phyloP scores from a whole-genome alignment of 768 basidiomycete genomes.

The Polyporus arcularius region DNA sequence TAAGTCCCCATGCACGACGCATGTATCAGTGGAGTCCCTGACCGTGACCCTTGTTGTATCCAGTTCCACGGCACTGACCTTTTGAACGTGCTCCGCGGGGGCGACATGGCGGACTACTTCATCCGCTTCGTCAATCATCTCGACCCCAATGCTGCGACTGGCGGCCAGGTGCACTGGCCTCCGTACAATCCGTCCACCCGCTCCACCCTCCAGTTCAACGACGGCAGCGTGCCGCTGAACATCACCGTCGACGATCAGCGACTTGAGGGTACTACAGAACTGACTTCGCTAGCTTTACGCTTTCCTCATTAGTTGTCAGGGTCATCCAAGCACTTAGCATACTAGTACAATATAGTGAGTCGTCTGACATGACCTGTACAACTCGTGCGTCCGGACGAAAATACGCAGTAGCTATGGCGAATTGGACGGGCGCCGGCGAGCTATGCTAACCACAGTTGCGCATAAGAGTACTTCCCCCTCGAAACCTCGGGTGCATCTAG shows the following conservation, averaged over 20 bases:
- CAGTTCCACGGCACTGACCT: constrained; percentile 49
- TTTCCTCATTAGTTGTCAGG: no score
- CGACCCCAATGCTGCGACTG: constrained; percentile 41
- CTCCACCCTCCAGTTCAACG: constrained; percentile 8
- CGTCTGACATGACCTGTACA: no score
- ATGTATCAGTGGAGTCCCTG: neutral
- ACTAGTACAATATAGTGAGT: no score
- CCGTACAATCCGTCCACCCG: constrained; percentile 6
- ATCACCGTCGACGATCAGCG: constrained; percentile 21
- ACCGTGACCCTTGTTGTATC: neutral
- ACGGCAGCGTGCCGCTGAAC: constrained; percentile 18
- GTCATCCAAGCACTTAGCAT: no score
- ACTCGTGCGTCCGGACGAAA: no score
- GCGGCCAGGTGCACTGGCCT: constrained; percentile 18
- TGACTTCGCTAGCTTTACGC: no score
- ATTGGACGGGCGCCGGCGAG: no score
- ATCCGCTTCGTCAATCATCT: constrained; percentile 45
- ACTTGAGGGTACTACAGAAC: no score
- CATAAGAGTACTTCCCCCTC: no score
- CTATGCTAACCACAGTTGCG: no score
- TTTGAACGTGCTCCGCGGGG: constrained; percentile 40
- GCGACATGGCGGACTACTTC: constrained; percentile 48
- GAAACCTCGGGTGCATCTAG: no score
- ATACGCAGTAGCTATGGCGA: no score
- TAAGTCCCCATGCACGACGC: neutral